phyloP scores from a whole-genome alignment of 768 basidiomycete species.

The Xanthoconium purpureum region DNA sequence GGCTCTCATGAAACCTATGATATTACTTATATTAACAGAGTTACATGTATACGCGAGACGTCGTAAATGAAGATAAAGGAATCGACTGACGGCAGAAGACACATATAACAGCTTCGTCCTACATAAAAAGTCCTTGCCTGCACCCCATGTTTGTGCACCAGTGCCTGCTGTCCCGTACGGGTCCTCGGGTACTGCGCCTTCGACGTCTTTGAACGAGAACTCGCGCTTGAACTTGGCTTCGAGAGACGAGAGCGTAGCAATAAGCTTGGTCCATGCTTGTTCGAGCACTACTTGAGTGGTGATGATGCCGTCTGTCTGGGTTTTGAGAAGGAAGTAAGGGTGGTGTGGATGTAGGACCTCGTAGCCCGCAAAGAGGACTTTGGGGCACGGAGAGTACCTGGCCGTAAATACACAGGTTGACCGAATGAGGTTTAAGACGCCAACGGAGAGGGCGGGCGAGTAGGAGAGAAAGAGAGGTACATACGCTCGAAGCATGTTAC shows the following conservation, averaged over 20 bases:
- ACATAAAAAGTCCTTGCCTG: constrained; percentile 47
- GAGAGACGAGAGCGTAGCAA: constrained; percentile 62
- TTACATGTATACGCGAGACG: background rate
- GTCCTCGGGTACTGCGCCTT: constrained; percentile 46
- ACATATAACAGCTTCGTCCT: background rate
- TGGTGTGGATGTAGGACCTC: constrained; percentile 96
- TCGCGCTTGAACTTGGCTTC: constrained; percentile 80
- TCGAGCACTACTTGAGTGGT: constrained; percentile 84
- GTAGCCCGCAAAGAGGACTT: constrained; percentile 93
- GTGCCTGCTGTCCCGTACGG: constrained; percentile 48
- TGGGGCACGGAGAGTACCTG: constrained; percentile 87
- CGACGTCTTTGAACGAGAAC: constrained; percentile 75
- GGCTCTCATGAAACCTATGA: background rate
- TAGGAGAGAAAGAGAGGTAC: constrained; percentile 30
- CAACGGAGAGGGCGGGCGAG: background rate
- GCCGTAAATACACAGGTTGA: constrained; percentile 39
- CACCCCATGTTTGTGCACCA: constrained; percentile 42
- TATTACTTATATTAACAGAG: background rate
- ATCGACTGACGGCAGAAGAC: background rate
- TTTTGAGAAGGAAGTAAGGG: constrained; percentile 90
- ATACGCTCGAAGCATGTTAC: constrained; percentile 93
- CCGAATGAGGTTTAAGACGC: background rate
- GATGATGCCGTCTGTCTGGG: constrained; percentile 87
- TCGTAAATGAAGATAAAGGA: background rate
- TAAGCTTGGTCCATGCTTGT: constrained; percentile 78